phyloP scores from a whole-genome alignment of 495 filamentous ascomycete genomes.

The Hypoxylon cercidicola region DNA sequence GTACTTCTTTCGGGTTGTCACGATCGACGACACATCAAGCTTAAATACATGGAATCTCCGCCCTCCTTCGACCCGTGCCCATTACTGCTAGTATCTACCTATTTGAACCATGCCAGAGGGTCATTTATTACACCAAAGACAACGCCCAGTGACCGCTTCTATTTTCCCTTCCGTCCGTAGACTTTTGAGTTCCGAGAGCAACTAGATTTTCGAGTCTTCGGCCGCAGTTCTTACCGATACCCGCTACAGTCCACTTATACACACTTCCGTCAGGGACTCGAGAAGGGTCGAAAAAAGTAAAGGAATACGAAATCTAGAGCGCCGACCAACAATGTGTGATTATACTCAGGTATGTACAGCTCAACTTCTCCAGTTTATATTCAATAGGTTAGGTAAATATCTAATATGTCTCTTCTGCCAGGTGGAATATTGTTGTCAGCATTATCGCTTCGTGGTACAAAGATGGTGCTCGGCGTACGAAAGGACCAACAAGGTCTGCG shows the following conservation, averaged over 20 bases:
- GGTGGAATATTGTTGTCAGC: conserved; percentile 48
- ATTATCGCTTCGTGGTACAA: conserved; percentile 47
- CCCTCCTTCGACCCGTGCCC: conserved; percentile 28
- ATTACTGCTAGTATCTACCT: conserved; percentile 2
- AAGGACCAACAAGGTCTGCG: conserved; percentile 45
- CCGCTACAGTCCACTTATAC: conserved; percentile 9
- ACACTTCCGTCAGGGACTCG: background rate
- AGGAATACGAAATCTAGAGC: background rate
- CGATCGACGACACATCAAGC: conserved; percentile 39
- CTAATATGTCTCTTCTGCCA: conserved; percentile 9
- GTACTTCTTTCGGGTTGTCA: conserved; percentile 35
- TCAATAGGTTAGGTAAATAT: background rate
- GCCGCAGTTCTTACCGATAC: background rate
- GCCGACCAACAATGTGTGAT: conserved; percentile 41
- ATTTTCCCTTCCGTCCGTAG: background rate
- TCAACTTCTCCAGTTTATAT: background rate
- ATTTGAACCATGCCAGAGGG: conserved; percentile 11
- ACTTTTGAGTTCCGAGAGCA: conserved; percentile 22
- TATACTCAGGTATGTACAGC: conserved; percentile 45
- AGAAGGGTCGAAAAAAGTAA: conserved; percentile 7
- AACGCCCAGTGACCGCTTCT: background rate
- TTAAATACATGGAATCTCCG: conserved; percentile 41
- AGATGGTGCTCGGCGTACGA: conserved; percentile 47
- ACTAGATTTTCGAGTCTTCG: background rate
- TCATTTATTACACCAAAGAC: conserved; percentile 7